phyloP scores from a whole-genome alignment of 306 rosid species.

The Phaseolus lunatus region DNA sequence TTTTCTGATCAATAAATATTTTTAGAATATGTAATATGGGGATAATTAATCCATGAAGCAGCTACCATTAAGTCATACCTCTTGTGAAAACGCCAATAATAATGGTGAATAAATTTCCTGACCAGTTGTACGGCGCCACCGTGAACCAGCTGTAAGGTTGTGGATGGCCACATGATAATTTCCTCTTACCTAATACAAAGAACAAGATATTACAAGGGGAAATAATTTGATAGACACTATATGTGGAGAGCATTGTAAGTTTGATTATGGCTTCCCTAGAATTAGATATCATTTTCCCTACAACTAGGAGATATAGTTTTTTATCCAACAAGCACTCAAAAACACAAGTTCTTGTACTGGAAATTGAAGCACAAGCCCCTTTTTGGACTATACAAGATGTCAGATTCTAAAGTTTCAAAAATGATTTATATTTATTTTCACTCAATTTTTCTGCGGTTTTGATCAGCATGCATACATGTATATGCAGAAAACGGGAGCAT shows the following conservation, averaged over 20 bases:
- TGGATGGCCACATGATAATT: slow-evolving; percentile 16
- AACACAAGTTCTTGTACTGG: not conserved
- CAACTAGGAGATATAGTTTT: not conserved
- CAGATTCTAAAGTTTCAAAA: not conserved
- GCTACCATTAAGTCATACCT: not conserved
- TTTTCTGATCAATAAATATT: not conserved
- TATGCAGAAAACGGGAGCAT: not conserved
- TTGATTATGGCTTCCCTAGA: not conserved
- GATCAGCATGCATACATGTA: not conserved
- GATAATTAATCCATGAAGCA: not conserved
- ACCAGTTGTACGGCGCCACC: slow-evolving; percentile 11
- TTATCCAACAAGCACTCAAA: not conserved
- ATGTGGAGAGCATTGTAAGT: not conserved
- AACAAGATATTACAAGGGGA: not conserved
- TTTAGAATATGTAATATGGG: not conserved
- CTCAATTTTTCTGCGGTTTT: not conserved
- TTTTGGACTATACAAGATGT: not conserved
- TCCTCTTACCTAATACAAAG: slow-evolving; percentile 5
- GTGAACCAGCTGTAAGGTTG: not conserved
- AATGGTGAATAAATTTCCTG: slow-evolving; percentile 10
- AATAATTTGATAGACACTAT: not conserved
- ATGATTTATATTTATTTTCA: not conserved
- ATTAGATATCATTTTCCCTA: not conserved
- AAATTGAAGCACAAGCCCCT: not conserved
- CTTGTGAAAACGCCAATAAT: slow-evolving; percentile 1